Evolutionary conservation across 2,329 filamentous ascomycete species (phyloP), one percentile per base, ranked within the genome.

Genomic region (Orbilia quercus): DNA sequence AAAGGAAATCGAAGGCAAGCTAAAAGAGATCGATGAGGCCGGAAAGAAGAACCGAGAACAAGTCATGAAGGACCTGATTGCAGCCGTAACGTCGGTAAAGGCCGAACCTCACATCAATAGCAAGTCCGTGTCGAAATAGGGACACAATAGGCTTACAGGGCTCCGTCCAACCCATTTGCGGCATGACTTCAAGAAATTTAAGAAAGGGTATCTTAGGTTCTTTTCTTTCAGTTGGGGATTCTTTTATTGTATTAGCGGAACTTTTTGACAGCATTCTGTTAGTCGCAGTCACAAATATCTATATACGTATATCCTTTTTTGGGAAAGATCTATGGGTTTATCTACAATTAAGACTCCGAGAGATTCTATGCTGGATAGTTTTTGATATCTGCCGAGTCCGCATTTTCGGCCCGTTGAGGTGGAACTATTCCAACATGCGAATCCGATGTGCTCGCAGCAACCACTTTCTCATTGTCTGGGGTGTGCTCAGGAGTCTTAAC

Each of bases 1-100:
- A 82, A 89, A 89, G 82, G 91, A 94, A 76, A 91, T 91, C 59
- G 91, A 96, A 74, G 84, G 82, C 78, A 89, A 96, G 82, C 88
- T 98, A 78, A 86, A 89, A 81, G 88, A 91, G 81, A 98, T 98
- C 80, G 86, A 91, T 81, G 85, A 85, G 63, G 88, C 91, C 34
- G 94, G 93, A 75, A 87, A 90, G 81, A 90, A 92, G 84, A 88
- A 87, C 76, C 91, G 92, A 79, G 85, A 86, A 76, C 86, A 90
- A 80, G 93, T 99, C 16, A 85, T 97, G 58, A 87, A 91, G 77
- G 90, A 96, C 79, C 84, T 99, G 76, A 86, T 98, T 77, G 86
- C 87, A 76, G 91, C 91, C n/a, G 91, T 97, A 38, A 89, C 91
- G 77, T 89, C 94, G 75, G 90, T 94, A 75, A 89, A 92, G 81